phyloP scores from a whole-genome alignment of 805 yeast genomes.

The Blastobotrys robertii region DNA sequence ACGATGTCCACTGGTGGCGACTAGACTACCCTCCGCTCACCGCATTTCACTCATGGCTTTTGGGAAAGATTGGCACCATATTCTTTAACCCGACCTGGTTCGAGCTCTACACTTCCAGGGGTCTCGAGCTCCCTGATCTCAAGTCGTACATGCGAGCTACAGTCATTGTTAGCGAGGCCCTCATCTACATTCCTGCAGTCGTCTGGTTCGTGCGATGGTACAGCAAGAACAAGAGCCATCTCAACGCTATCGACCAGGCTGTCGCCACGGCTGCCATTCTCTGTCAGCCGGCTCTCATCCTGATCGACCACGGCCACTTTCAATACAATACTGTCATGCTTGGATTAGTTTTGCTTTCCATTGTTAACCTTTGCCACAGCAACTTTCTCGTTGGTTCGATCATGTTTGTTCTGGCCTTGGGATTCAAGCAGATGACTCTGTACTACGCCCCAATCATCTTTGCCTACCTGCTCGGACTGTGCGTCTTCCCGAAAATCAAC shows the following conservation, averaged over 20 bases:
- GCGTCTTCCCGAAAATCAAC: slow-evolving; percentile 37
- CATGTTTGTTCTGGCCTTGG: slow-evolving; percentile 65
- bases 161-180: slow-evolving; percentile 62
- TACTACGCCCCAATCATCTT: slow-evolving; percentile 89
- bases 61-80: slow-evolving; percentile 60
- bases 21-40: slow-evolving; percentile 95
- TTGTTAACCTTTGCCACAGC: slow-evolving; percentile 55
- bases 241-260: slow-evolving; percentile 64
- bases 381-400: slow-evolving; percentile 59
- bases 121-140: slow-evolving; percentile 54
- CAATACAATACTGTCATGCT: slow-evolving; percentile 93
- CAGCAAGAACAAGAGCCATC: slow-evolving; percentile 42
- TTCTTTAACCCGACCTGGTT: slow-evolving; percentile 63
- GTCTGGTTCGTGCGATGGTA: slow-evolving; percentile 60
- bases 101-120: slow-evolving; percentile 60
- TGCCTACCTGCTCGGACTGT: slow-evolving; percentile 58
- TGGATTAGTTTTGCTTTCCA: slow-evolving; percentile 64
- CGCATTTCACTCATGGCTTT: slow-evolving; percentile 78
- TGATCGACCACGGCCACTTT: slow-evolving; percentile 96
- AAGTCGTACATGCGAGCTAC: slow-evolving; percentile 82
- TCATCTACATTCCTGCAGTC: slow-evolving; percentile 73
- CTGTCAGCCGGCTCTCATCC: slow-evolving; percentile 70
- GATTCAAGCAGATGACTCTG: slow-evolving; percentile 92
- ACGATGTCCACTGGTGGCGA: slow-evolving; percentile 90
- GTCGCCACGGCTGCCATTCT: slow-evolving; percentile 69